Conservation (phyloP, 2,329 filamentous ascomycete genomes). For the Nectriaceae sp. region DNA sequence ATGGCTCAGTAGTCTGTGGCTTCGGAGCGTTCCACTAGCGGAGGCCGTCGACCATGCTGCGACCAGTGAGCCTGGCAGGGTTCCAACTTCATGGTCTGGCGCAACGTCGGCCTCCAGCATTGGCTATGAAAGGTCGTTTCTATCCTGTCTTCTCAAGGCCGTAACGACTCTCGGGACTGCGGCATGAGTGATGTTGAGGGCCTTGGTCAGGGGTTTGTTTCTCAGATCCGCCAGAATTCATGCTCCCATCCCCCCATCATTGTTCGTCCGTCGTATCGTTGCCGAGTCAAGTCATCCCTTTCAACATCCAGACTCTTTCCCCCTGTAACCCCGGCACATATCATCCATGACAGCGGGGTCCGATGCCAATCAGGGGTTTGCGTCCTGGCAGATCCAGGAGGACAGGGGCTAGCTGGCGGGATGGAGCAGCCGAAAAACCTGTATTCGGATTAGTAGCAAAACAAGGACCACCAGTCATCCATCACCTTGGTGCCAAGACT, state of each 20-base stretch:
- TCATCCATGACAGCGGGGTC: conserved; percentile 15
- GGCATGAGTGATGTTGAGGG: too few relatives aligned
- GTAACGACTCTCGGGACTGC: too few relatives aligned
- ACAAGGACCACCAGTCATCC: conserved; percentile 24
- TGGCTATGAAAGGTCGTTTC: conserved; percentile 3
- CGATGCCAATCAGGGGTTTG: conserved; percentile 27
- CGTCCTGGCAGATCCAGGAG: conserved; percentile 3
- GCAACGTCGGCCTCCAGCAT: conserved; percentile 5
- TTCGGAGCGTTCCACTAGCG: conserved; percentile 13
- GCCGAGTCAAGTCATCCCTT: too few relatives aligned
- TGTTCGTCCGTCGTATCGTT: too few relatives aligned
- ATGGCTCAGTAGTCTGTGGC: conserved; percentile 17
- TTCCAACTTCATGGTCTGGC: conserved; percentile 17
- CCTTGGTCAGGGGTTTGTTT: too few relatives aligned
- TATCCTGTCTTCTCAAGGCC: too few relatives aligned
- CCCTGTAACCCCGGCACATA: conserved; percentile 10
- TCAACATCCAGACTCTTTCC: too few relatives aligned
- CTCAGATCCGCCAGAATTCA: too few relatives aligned
- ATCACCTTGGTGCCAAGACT: conserved; percentile 22
- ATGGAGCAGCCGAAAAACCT: conserved; percentile 19
- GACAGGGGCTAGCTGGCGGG: conserved; percentile 23
- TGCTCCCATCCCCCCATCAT: too few relatives aligned
- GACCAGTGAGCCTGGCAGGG: conserved; percentile 14
- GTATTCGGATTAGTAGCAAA: conserved; percentile 23
- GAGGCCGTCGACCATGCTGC: conserved; percentile 16